Evolutionary conservation across 2,329 filamentous ascomycete genomes (phyloP).

Genomic region (Colletotrichum sp.): DNA sequence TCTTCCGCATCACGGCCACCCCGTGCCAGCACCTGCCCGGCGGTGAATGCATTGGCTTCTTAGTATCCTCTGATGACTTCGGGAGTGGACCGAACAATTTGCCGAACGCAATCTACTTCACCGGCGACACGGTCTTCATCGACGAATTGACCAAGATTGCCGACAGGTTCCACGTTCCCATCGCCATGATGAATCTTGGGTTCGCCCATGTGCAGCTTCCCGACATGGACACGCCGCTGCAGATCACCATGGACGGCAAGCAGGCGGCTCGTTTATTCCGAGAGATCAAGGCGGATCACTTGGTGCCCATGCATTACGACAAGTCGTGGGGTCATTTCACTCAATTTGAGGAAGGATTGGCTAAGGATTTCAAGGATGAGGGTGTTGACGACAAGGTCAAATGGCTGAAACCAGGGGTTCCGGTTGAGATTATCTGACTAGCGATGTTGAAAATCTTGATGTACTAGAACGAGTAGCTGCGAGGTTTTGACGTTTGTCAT

Average conservation of each 20-base stretch:
- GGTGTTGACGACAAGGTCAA: conserved; percentile 36
- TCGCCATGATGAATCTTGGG: conserved; percentile 47
- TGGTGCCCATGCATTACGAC: conserved; percentile 54
- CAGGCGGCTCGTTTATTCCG: conserved; percentile 42
- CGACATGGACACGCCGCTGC: conserved; percentile 28
- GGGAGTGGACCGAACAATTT: conserved; percentile 36
- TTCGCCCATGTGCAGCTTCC: conserved; percentile 33
- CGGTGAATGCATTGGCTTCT: conserved; percentile 50
- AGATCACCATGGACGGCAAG: conserved; percentile 49
- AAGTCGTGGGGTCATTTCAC: conserved; percentile 47
- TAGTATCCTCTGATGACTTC: conserved; percentile 41
- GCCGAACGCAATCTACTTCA: conserved; percentile 53
- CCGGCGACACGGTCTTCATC: conserved; percentile 54
- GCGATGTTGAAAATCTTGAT: fast-evolving
- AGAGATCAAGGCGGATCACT: conserved; percentile 41
- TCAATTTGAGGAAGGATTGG: conserved; percentile 35
- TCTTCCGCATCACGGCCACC: conserved; percentile 45
- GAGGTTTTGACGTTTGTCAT: background rate
- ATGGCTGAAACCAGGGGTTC: conserved; percentile 37
- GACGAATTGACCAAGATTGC: conserved; percentile 40
- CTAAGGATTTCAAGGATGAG: conserved; percentile 34
- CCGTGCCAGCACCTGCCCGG: conserved; percentile 48
- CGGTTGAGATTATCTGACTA: background rate
- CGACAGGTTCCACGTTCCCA: conserved; percentile 38
- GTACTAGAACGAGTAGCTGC: background rate